phyloP scores from a whole-genome alignment of 768 basidiomycete genomes.

The Tulasnella sp. region DNA sequence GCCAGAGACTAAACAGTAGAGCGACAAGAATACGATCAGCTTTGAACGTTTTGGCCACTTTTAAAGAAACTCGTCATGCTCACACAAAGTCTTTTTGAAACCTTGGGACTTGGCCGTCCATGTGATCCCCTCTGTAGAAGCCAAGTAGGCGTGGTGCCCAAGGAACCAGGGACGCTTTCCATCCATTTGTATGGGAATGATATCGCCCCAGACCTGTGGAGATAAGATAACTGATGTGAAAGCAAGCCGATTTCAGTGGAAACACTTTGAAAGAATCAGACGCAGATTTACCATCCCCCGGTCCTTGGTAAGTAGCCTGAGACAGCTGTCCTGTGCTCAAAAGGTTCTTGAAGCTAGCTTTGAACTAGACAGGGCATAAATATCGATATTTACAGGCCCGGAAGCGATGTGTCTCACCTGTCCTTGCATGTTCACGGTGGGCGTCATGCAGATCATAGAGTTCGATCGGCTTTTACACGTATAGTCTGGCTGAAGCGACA shows the following conservation, averaged over 20 bases:
- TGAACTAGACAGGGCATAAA: neutral
- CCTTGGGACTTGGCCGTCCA: constrained; percentile 26
- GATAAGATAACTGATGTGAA: constrained; percentile 27
- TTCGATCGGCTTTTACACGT: constrained; percentile 28
- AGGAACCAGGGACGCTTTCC: constrained; percentile 24
- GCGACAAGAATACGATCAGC: neutral
- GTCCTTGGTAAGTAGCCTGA: constrained; percentile 16
- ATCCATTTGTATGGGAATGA: constrained; percentile 27
- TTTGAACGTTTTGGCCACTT: too few relatives aligned
- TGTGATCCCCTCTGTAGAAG: constrained; percentile 23
- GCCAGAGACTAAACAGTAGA: constrained; percentile 25
- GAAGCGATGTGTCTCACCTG: constrained; percentile 19
- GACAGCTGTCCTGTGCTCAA: constrained; percentile 25
- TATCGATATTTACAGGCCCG: too few relatives aligned
- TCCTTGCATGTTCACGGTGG: constrained; percentile 27
- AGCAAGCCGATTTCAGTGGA: too few relatives aligned
- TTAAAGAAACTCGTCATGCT: constrained; percentile 11
- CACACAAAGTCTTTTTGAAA: constrained; percentile 27
- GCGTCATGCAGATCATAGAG: constrained; percentile 29
- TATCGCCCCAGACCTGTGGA: constrained; percentile 30
- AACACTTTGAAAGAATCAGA: too few relatives aligned
- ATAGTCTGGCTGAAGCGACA: constrained; percentile 25
- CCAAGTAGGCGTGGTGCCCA: constrained; percentile 28
- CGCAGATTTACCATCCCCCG: constrained; percentile 19
- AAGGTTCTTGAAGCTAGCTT: constrained; percentile 23